Base-by-base conservation (phyloP, 2,329 filamentous ascomycete species). In the Tolypocladium pustulatum region DNA sequence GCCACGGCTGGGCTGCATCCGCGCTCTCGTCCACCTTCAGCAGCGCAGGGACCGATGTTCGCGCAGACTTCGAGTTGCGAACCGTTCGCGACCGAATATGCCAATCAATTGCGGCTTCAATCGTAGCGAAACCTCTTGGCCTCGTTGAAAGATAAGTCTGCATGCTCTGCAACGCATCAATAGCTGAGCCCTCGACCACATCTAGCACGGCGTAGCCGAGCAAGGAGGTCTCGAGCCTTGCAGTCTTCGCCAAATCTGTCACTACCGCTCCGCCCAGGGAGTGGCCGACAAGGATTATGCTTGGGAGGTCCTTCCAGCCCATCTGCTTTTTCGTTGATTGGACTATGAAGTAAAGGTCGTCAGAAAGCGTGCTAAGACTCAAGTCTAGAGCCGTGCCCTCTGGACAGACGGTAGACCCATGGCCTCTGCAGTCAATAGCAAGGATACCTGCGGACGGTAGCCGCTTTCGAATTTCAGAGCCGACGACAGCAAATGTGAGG, bases 81-180 rank as follows among this genome's bases (percentile, higher is more conserved):
- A 99, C 82, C 15, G 93, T 97, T 53, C 94, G 84, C 13, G 90
- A 91, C 49, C 92, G 86, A 30, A 91, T 84, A 71, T 99, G 94
- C 94, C 94, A 99, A 67, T 95, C 90, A 64, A 99, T 91, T 8
- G 88, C 93, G 4, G 88, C 83, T 62, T 88, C 81, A 22, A 96
- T 65, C 15, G 85, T 88, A n/a, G 84, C 78, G 67, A 99, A 99
- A 2, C 86, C 84, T 10, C 79, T 77, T 0, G 94, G 94, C 27
- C 94, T 82, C 5, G 87, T 91, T 1, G 89, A 86, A 25, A 99
- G 81, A 71, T 97, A 97, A 3, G 87, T 88, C 64, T 94, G 88
- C 94, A 99, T 99, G 72, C 89, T 92, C 71, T 91, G 86, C 57
- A 99, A 79, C 3, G 94, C 93, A 71, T 97, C 94, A 73, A 99